Base-by-base conservation (phyloP, 2,329 filamentous ascomycete genomes). In the Fusarium sp. region DNA sequence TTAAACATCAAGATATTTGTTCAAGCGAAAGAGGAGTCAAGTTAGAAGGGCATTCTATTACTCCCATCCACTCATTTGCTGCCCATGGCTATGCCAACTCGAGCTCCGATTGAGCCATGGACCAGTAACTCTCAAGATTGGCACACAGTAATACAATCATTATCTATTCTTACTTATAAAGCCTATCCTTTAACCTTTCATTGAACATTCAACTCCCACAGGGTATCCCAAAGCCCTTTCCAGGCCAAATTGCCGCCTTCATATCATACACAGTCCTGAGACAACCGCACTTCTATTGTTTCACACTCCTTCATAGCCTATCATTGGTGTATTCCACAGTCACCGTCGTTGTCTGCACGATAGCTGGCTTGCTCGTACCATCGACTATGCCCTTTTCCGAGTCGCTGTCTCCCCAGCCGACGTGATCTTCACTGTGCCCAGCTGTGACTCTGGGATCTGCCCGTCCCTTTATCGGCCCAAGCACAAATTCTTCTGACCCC, bases 281-380 rank as follows among this genome's bases (percentile, higher is more conserved):
- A 35, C 22, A 9, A n/a, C 36, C 22, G n/a, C 47, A 40, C 10
- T 14, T 40, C 36, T 25, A 27, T 29, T n/a, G 14, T 40, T 63
- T 18, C 3, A 4, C 29, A 9, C 18, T 20, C 20, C 35, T 11
- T 68, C 64, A 58, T 33, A 58, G 22, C 27, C 54, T 35, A 7
- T 65, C 33, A 8, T 40, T 38, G 9, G 68, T 70, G n/a, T 76
- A 77, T 58, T 78, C 70, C 6, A 78, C 74, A 2, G 72, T 77
- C 6, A 78, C 74, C 8, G 76, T 78, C 33, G 63, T 78, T 5
- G 72, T 77, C 60, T 78, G 76, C 20, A 78, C n/a, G 45, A 77
- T 78, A 2, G 74, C 68, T 20, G 64, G 76, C 5, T 62, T 75
- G 11, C 20, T 18, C 13, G 66, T 54, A 0, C 61, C 66, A 8